Base-by-base conservation (phyloP, 768 basidiomycete species). In the Tylopilus subfusipes region DNA sequence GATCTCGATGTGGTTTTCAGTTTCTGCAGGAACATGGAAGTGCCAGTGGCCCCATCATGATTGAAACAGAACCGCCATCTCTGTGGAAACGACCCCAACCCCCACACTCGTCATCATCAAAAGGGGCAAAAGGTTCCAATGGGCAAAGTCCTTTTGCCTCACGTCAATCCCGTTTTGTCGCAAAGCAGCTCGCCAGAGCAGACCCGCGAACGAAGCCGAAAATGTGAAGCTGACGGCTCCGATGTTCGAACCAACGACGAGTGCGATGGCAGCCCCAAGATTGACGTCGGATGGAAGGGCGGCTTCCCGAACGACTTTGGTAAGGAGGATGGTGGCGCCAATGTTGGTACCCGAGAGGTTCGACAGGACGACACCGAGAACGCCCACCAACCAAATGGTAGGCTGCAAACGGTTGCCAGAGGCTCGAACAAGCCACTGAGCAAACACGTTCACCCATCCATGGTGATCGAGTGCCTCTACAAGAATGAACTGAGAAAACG, bases 401-500 rank as follows among this genome's bases (percentile, higher is more conserved):
- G 79, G 74, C 52, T 77, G 72, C 57, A 81, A 74, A 45, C 79
- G 58, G 1, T 71, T 62, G 1, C 54, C 53, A 1, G 76, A 76
- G n/a, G 71, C 85, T 64, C 61, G 75, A 50, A 75, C 63, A 36
- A 85, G 75, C 89, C 90, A 91, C 3, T 61, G 60, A 0, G 84
- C 86, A 65, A 94, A 96, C 21, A 94, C 77, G 14, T 83, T 77
- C 8, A 96, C 90, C 93, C 95, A 98, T 25, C 93, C 92, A 55
- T 86, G 84, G 56, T 83, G 78, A 13, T 85, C 77, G 7, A 98
- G 79, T 0, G 80, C 89, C 65, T 95, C 89, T 53, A 96, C 91
- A 53, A 98, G n/a, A n/a, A n/a, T n/a, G n/a, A 98, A 98, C 71
- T 95, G 93, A 1, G 88, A 86, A 66, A 98, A 93, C 0, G 93